A percentile compares a stretch with the other conserved stretches of the same genome.
Evolutionary conservation across 2,329 filamentous ascomycete species (phyloP).

Genomic region (Knoxdaviesia capensis): DNA sequence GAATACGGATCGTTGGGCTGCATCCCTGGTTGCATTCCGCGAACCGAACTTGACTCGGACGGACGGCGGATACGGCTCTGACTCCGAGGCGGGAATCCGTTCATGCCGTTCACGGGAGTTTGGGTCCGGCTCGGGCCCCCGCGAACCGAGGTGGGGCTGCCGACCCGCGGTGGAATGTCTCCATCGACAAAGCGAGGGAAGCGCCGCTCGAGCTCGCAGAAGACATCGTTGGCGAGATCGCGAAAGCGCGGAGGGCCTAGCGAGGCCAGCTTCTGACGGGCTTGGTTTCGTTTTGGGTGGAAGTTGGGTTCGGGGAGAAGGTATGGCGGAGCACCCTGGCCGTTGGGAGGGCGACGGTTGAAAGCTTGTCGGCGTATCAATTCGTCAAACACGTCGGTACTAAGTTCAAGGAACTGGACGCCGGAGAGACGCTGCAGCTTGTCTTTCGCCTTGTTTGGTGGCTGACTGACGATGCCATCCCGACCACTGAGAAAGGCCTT

Average conservation of each 20-base stretch:
- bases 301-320: conserved; percentile 75
- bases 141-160: conserved; percentile 48
- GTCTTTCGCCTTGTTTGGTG: conserved; percentile 77
- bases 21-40: conserved; percentile 13
- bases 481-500: conserved; percentile 58
- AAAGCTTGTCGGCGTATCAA: conserved; percentile 65
- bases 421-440: conserved; percentile 78
- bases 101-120: conserved; percentile 38
- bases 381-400: conserved; percentile 95
- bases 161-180: conserved; percentile 46
- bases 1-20: conserved; percentile 18
- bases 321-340: conserved; percentile 42
- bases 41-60: conserved; percentile 42
- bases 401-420: conserved; percentile 92
- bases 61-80: conserved; percentile 33
- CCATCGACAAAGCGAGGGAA: conserved; percentile 61
- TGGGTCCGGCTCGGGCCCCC: conserved; percentile 35
- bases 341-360: conserved; percentile 30
- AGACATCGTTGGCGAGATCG: conserved; percentile 88
- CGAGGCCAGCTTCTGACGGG: conserved; percentile 84
- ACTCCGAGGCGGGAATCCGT: conserved; percentile 23
- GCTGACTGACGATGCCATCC: conserved; percentile 48
- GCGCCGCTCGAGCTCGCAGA: conserved; percentile 78
- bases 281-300: conserved; percentile 93
- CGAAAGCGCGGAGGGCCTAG: conserved; percentile 72